A percentile compares a stretch with the other conserved stretches of the same genome.
Evolutionary conservation across 139 green algal genomes (phyloP).

Genomic region (Bryopsis sp.): DNA sequence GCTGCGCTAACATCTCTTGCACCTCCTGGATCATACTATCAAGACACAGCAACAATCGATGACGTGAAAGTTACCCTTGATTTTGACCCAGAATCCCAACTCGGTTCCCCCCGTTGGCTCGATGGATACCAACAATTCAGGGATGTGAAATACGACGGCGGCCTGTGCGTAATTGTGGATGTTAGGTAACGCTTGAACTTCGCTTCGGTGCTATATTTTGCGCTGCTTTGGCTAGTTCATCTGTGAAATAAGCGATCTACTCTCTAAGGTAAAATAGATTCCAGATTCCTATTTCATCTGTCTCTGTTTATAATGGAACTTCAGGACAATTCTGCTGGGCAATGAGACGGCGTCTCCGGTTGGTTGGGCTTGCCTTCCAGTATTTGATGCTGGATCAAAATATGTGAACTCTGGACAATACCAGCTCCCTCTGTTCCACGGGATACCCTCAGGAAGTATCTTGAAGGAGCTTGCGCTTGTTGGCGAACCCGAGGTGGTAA

Average conservation of each 20-base stretch:
- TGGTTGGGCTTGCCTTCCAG: slow-evolving; percentile 47
- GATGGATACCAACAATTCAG: slow-evolving; percentile 50
- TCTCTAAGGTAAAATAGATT: not conserved
- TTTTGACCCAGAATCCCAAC: slow-evolving; percentile 44
- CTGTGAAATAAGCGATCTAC: not conserved
- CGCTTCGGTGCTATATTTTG: not conserved
- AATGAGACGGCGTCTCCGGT: slow-evolving; percentile 36
- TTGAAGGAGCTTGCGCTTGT: slow-evolving; percentile 27
- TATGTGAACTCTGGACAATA: slow-evolving; percentile 48
- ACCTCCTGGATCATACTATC: not conserved
- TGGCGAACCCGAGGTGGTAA: slow-evolving; percentile 23
- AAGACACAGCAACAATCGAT: not conserved
- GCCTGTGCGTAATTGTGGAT: slow-evolving; percentile 43
- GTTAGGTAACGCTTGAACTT: slow-evolving; percentile 28
- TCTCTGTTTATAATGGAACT: too few species aligned
- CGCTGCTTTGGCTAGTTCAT: not conserved
- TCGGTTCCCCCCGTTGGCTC: slow-evolving; percentile 39
- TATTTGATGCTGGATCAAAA: slow-evolving; percentile 39
- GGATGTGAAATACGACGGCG: slow-evolving; percentile 37
- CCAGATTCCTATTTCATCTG: too few species aligned
- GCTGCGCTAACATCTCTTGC: not conserved
- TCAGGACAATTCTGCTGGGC: slow-evolving; percentile 31
- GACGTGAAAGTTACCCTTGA: slow-evolving; percentile 20
- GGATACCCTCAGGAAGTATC: slow-evolving; percentile 23
- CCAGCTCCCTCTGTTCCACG: slow-evolving; percentile 52